Conservation (phyloP, 2,329 filamentous ascomycete genomes). For the Parafenestella ontariensis region DNA sequence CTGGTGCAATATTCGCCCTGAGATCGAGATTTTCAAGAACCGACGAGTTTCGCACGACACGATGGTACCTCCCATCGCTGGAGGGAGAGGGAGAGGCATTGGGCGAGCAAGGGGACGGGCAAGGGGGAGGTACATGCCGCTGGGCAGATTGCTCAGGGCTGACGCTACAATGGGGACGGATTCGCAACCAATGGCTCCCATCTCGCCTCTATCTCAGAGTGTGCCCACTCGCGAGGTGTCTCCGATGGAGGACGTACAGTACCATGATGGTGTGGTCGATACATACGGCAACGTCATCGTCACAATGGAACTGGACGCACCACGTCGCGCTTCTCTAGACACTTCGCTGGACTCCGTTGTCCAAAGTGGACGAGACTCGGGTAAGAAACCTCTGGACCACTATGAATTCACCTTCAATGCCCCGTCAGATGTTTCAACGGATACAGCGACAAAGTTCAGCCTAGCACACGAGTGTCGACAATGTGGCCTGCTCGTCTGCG, state of each 20-base stretch:
- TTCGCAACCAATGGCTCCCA: constrained; percentile 6
- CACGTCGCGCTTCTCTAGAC: constrained; percentile 14
- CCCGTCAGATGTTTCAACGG: constrained; percentile 4
- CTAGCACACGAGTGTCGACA: constrained; percentile 23
- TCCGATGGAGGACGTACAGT: constrained; percentile 17
- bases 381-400: constrained; percentile 21
- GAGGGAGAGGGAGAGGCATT: neutral
- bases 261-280: constrained; percentile 16
- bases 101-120: constrained; percentile 2
- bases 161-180: constrained; percentile 13
- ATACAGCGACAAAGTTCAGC: constrained; percentile 13
- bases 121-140: constrained; percentile 8
- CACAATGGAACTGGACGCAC: constrained; percentile 2
- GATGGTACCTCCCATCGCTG: neutral
- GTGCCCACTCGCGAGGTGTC: constrained; percentile 2
- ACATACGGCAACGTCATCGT: constrained; percentile 27
- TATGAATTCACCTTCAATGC: constrained; percentile 26
- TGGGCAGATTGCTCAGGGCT: constrained; percentile 13
- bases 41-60: neutral
- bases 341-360: neutral
- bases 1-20: constrained; percentile 34
- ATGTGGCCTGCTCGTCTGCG: constrained; percentile 24
- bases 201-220: constrained; percentile 11
- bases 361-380: neutral
- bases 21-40: constrained; percentile 19